A percentile compares a stretch with the other conserved stretches of the same genome.
Evolutionary conservation across 805 yeast species (phyloP).

Genomic region (Torulaspora microellipsoides): DNA sequence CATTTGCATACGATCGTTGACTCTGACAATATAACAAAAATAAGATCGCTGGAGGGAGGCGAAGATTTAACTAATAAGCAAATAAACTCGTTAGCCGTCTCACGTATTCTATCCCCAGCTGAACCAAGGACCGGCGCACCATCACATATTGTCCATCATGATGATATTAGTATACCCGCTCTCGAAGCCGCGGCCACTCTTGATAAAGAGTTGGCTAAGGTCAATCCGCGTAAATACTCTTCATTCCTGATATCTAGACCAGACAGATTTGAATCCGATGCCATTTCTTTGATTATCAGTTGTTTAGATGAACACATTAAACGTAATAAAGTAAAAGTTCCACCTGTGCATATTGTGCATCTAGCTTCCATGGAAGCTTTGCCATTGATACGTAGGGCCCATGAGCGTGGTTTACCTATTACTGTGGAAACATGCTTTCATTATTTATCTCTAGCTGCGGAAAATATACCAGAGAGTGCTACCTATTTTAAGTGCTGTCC

Average conservation of each 20-base stretch:
- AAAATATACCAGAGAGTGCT: slow-evolving; percentile 66
- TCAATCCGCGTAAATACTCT: slow-evolving; percentile 61
- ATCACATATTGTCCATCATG: slow-evolving; percentile 31
- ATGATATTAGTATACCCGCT: slow-evolving; percentile 35
- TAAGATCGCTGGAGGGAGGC: slow-evolving; percentile 13
- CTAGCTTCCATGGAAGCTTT: slow-evolving; percentile 81
- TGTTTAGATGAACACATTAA: slow-evolving; percentile 43
- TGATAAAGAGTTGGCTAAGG: slow-evolving; percentile 39
- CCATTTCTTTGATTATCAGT: slow-evolving; percentile 65
- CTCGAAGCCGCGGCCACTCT: slow-evolving; percentile 41
- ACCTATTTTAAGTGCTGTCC: slow-evolving; percentile 94
- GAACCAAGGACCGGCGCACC: slow-evolving; percentile 53
- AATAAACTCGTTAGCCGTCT: slow-evolving; percentile 48
- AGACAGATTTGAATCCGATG: slow-evolving; percentile 80
- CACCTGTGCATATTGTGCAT: slow-evolving; percentile 86
- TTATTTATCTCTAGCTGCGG: slow-evolving; percentile 74
- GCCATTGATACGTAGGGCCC: slow-evolving; percentile 67
- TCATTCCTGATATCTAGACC: slow-evolving; percentile 84
- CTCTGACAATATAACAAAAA: slow-evolving; percentile 20
- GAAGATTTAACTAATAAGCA: slow-evolving; percentile 46
- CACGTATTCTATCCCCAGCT: slow-evolving; percentile 53
- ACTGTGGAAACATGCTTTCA: slow-evolving; percentile 95
- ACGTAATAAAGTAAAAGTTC: slow-evolving; percentile 38
- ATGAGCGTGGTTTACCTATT: slow-evolving; percentile 52
- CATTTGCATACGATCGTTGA: slow-evolving; percentile 33